Percentiles rank a stretch among this genome's conserved stretches.
These are phyloP conservation scores for Geotrichum macrosporum DNA, from an alignment of 1,139 yeast species.

Conservation along the genomic window DNA sequence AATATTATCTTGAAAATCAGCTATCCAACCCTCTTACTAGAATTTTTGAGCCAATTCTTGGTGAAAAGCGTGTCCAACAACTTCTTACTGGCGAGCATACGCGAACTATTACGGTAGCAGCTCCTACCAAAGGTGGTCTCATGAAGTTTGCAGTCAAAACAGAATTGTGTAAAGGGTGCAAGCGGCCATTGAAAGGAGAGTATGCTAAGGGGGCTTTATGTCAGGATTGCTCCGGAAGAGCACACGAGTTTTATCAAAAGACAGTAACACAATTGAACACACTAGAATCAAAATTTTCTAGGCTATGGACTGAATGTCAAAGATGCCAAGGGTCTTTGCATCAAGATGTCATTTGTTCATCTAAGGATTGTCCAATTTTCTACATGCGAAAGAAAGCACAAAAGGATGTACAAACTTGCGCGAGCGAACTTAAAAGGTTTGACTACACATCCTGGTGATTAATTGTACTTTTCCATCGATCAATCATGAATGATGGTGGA, in stretches of 20 bases:
- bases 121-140: slow-evolving; percentile 68
- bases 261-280: slow-evolving; percentile 77
- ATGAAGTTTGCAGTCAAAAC: slow-evolving; percentile 90
- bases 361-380: slow-evolving; percentile 95
- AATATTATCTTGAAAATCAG: slow-evolving; percentile 90
- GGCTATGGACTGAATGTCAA: slow-evolving; percentile 98
- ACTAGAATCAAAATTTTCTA: slow-evolving; percentile 75
- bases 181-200: slow-evolving; percentile 63
- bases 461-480: no score
- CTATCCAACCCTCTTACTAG: slow-evolving; percentile 87
- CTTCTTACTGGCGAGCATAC: slow-evolving; percentile 75
- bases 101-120: slow-evolving; percentile 64
- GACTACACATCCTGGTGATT: slow-evolving; percentile 57
- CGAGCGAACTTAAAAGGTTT: slow-evolving; percentile 69
- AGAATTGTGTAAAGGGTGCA: slow-evolving; percentile 84
- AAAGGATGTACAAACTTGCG: slow-evolving; percentile 70
- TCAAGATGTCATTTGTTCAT: slow-evolving; percentile 91
- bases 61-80: slow-evolving; percentile 76
- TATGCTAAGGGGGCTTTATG: slow-evolving; percentile 76
- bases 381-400: slow-evolving; percentile 96
- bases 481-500: no score
- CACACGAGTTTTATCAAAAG: slow-evolving; percentile 73
- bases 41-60: slow-evolving; percentile 92
- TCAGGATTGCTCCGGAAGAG: slow-evolving; percentile 66
- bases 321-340: slow-evolving; percentile 94